These are phyloP conservation scores for Raphanus hybrid DNA, from an alignment of 441 rosid genomes.

Conservation along the genomic window DNA sequence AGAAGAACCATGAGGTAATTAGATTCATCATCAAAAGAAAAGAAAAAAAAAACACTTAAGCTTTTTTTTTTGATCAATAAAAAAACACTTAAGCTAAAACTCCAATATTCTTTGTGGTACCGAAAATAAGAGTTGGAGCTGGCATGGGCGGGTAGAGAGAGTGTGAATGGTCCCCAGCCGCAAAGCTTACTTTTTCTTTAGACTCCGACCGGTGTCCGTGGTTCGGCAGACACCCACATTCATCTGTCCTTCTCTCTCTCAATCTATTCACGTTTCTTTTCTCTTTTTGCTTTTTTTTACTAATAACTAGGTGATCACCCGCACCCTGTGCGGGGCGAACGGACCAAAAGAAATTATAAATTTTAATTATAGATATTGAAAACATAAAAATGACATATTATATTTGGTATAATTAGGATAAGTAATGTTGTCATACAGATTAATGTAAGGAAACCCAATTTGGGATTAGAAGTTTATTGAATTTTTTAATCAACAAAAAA, in stretches of 20 bases:
- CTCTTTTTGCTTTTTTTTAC: background rate
- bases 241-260: constrained; percentile 51
- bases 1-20: background rate
- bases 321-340: too few species aligned
- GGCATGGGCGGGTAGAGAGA: constrained; percentile 28
- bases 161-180: constrained; percentile 40
- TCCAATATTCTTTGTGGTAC: background rate
- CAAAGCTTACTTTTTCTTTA: constrained; percentile 24
- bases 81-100: background rate
- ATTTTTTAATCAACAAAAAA: too few species aligned
- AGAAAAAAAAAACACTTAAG: too few species aligned
- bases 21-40: background rate
- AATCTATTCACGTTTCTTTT: constrained; percentile 43
- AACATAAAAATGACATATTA: too few species aligned
- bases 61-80: too few species aligned
- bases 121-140: constrained; percentile 12
- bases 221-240: constrained; percentile 66
- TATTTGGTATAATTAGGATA: too few species aligned
- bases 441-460: too few species aligned
- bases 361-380: too few species aligned
- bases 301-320: too few species aligned
- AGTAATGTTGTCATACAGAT: too few species aligned
- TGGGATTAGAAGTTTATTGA: too few species aligned
- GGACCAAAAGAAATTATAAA: too few species aligned
- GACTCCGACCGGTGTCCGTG: constrained; percentile 49